Evolutionary conservation across 176 grass and related monocot species (phyloP), one percentile per base, ranked within the genome.

Genomic region (Triticum dicoccoides): DNA sequence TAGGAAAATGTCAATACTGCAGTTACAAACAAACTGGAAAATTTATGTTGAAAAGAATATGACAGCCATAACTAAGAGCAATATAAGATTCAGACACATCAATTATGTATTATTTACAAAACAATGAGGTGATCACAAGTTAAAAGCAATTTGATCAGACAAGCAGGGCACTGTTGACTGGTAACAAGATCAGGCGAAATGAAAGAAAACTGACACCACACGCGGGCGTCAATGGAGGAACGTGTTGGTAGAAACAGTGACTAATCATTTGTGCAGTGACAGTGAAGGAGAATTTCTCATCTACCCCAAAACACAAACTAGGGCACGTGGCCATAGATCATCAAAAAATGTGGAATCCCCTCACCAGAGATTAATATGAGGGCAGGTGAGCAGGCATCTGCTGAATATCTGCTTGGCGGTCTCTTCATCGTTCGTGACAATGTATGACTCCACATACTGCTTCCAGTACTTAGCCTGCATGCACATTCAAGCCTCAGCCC

Each of bases 391-490:
- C 80, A 98, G 35, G 80, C 97, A 98, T 86, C 97, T 91, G 87
- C 88, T 94, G 58, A 98, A 98, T 85, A 98, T 98, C 59, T 96
- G 97, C 83, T 98, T 98, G 65, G 89, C 89, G 0, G 87, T 87
- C 8, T 92, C 97, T 2, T 98, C 87, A 10, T 98, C 95, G 64
- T 98, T 96, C 1, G 82, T 54, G 41, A 88, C 69, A 83, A 98
- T 98, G 72, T 96, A 91, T 12, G 94, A 92, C 76, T 98, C 94
- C 9, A 98, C 97, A 85, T 96, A 96, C 82, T 98, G 97, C 84
- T 98, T 98, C 97, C 97, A 98, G 65, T 91, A 98, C 72, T 96
- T 98, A 6, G 90, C 92, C 97, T 98, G 80, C 32, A 13, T 11
- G 4, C 54, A 65, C 29, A 75, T 2, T 64, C 58, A 61, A 80